A percentile compares a stretch with the other conserved stretches of the same genome.
Evolutionary conservation across 345 rosid genomes (phyloP).

Genomic region (Isatis tinctoria): DNA sequence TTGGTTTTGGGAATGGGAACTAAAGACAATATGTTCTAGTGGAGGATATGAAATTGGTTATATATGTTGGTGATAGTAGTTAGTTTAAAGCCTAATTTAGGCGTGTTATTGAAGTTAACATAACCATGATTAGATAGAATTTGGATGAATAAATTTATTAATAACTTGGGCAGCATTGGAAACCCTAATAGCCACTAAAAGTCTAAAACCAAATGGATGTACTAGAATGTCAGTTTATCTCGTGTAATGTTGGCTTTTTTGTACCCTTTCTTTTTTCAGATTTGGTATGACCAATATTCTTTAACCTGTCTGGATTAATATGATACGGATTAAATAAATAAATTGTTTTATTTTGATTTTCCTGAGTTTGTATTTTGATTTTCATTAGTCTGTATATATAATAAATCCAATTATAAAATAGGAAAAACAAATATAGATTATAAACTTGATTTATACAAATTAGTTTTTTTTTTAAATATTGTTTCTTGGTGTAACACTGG

Average conservation of each 20-base stretch:
- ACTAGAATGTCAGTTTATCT: neutral
- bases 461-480: too few relatives aligned
- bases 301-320: too few relatives aligned
- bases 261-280: neutral
- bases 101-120: neutral
- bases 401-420: too few relatives aligned
- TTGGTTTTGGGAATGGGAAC: neutral
- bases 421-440: too few relatives aligned
- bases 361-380: too few relatives aligned
- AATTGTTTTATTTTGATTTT: too few relatives aligned
- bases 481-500: too few relatives aligned
- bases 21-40: neutral
- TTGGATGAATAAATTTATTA: neutral
- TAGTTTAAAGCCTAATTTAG: constrained; percentile 30
- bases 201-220: constrained; percentile 7
- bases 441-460: too few relatives aligned
- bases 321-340: too few relatives aligned
- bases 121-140: neutral
- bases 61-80: constrained; percentile 20
- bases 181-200: constrained; percentile 3
- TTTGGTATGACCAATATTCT: neutral
- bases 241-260: neutral
- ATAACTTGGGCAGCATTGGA: neutral
- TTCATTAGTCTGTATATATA: too few relatives aligned
- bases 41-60: constrained; percentile 3